phyloP scores from a whole-genome alignment of 345 rosid genomes.

The Eucalyptus curtisii region DNA sequence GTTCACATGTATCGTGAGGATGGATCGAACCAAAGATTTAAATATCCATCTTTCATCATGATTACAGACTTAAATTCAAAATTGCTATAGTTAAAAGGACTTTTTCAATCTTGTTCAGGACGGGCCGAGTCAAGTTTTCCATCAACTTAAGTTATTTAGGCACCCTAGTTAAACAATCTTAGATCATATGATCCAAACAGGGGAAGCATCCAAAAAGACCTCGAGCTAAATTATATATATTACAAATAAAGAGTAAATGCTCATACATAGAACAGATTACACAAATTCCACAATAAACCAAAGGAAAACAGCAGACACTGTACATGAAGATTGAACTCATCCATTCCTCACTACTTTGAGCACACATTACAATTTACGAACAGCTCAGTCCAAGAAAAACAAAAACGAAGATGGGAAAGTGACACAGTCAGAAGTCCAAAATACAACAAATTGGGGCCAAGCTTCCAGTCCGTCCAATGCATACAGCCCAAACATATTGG shows the following conservation, averaged over 20 bases:
- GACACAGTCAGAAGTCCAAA: neutral
- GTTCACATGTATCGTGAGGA: neutral
- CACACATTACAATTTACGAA: neutral
- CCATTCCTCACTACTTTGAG: neutral
- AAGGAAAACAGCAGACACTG: neutral
- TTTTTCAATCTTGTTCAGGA: neutral
- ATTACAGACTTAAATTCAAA: neutral
- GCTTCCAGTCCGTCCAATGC: neutral
- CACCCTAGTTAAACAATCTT: neutral
- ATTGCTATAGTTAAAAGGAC: neutral
- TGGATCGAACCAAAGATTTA: neutral
- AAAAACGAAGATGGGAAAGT: neutral
- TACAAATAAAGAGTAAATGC: neutral
- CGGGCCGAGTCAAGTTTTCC: neutral
- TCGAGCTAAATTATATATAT: neutral
- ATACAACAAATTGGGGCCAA: neutral
- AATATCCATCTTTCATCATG: neutral
- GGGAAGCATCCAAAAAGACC: neutral
- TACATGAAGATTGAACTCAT: neutral
- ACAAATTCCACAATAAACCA: neutral
- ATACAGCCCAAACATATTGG: neutral
- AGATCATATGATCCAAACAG: neutral
- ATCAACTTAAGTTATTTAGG: neutral
- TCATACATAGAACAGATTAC: neutral
- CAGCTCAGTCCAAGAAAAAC: neutral